Evolutionary conservation across 176 grass and related monocot genomes (phyloP).

Genomic region (Triticum dicoccoides): DNA sequence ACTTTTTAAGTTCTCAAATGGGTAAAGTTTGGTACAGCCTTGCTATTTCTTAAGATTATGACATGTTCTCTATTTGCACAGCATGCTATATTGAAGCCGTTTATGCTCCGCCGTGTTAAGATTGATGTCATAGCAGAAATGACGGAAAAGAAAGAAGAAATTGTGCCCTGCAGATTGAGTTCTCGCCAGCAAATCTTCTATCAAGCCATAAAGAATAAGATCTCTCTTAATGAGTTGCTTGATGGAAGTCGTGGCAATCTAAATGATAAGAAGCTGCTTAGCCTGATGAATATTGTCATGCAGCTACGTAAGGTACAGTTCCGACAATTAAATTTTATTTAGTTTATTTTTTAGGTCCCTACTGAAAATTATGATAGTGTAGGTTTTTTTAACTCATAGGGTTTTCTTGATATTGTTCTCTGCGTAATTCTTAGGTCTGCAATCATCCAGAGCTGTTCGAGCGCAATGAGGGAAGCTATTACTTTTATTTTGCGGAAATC

Average conservation of each 20-base stretch:
- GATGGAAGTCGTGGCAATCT: constrained; percentile 84
- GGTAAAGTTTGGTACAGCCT: not conserved
- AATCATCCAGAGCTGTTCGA: constrained; percentile 99
- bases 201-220: constrained; percentile 99
- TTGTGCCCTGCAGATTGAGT: constrained; percentile 90
- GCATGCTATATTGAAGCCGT: constrained; percentile 98
- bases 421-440: constrained; percentile 67
- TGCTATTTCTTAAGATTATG: constrained; percentile 10
- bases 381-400: not conserved
- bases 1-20: not conserved
- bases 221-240: constrained; percentile 89
- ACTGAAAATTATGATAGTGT: not conserved
- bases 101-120: constrained; percentile 96
- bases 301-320: constrained; percentile 84
- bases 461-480: constrained; percentile 95
- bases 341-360: not conserved
- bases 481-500: constrained; percentile 89
- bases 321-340: constrained; percentile 10
- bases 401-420: constrained; percentile 5
- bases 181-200: constrained; percentile 97
- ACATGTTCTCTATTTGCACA: constrained; percentile 29
- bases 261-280: constrained; percentile 95
- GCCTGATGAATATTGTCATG: constrained; percentile 99
- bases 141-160: constrained; percentile 96
- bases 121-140: constrained; percentile 99